Percentiles rank a stretch among this genome's conserved stretches.
Evolutionary conservation across 805 yeast species (phyloP).

Genomic region (Saturnispora zaruensis): DNA sequence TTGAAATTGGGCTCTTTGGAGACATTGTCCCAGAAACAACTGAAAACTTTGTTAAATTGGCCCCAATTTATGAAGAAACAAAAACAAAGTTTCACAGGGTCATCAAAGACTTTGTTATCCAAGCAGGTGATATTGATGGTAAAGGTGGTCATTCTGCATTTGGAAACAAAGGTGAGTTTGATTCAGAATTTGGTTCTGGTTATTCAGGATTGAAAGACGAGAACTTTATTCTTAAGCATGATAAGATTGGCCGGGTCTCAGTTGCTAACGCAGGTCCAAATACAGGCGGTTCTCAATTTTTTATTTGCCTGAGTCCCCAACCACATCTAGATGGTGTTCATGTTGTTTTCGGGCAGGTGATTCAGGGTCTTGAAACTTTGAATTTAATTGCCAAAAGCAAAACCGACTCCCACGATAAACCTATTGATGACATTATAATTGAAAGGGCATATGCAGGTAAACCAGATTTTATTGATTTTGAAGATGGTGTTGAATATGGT

Average conservation of each 20-base stretch:
- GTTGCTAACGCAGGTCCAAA: slow-evolving; percentile 46
- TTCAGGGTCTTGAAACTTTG: slow-evolving; percentile 57
- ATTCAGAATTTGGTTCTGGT: slow-evolving; percentile 37
- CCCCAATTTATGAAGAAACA: slow-evolving; percentile 42
- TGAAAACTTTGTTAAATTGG: slow-evolving; percentile 46
- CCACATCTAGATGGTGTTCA: slow-evolving; percentile 51
- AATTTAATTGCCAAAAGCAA: slow-evolving; percentile 50
- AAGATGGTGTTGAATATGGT: slow-evolving; percentile 1
- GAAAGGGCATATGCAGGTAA: background rate
- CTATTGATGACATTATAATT: slow-evolving; percentile 37
- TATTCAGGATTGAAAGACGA: slow-evolving; percentile 56
- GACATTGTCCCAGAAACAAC: slow-evolving; percentile 56
- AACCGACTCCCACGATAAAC: slow-evolving; percentile 35
- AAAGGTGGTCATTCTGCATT: slow-evolving; percentile 75
- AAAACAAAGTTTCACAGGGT: slow-evolving; percentile 62
- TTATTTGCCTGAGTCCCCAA: slow-evolving; percentile 48
- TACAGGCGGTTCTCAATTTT: slow-evolving; percentile 63
- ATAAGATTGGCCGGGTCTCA: slow-evolving; percentile 37
- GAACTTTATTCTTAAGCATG: slow-evolving; percentile 44
- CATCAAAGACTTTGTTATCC: slow-evolving; percentile 66
- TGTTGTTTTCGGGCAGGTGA: slow-evolving; percentile 74
- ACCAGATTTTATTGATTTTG: background rate
- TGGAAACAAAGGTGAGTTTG: slow-evolving; percentile 14
- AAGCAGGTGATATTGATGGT: slow-evolving; percentile 81
- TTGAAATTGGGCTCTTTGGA: slow-evolving; percentile 59